These are phyloP conservation scores for Coniferiporia sulphurascens DNA, from an alignment of 1,284 basidiomycete genomes.

Conservation along the genomic window DNA sequence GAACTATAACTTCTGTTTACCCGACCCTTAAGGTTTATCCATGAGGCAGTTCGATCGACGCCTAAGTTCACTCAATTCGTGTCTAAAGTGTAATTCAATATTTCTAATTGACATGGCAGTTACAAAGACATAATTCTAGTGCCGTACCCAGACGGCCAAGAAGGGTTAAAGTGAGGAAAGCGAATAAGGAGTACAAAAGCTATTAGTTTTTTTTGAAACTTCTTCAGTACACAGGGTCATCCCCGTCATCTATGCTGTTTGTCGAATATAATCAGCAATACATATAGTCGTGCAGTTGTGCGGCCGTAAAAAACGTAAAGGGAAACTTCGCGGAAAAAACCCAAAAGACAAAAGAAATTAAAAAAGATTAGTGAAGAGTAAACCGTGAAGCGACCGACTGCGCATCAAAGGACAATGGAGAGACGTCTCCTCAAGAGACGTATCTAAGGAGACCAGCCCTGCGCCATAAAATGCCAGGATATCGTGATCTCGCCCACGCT, in stretches of 20 bases:
- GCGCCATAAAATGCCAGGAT: conserved; percentile 20
- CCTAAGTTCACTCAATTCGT: no score
- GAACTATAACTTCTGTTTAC: no score
- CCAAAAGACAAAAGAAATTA: not conserved
- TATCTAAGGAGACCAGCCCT: conserved; percentile 11
- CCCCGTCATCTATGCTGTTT: conserved; percentile 6
- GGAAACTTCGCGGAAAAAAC: not conserved
- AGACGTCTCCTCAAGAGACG: not conserved
- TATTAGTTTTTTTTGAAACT: conserved; percentile 1
- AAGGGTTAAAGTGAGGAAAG: not conserved
- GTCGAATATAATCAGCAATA: conserved; percentile 9
- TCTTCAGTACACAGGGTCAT: conserved; percentile 7
- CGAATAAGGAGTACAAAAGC: conserved; percentile 6
- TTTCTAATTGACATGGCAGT: not conserved
- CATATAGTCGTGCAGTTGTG: not conserved
- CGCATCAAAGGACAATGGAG: not conserved
- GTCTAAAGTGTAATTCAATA: not conserved
- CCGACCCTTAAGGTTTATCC: not conserved
- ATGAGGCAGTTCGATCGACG: not conserved
- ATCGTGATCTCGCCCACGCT: conserved; percentile 18
- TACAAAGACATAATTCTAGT: not conserved
- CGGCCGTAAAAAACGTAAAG: not conserved
- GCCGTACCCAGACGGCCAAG: conserved; percentile 7
- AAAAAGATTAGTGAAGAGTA: not conserved
- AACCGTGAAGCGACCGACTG: not conserved